Evolutionary conservation across 164 flowering plant genomes (phyloP), one percentile per base, ranked within the genome.

Genomic region (Nelumbo lutea): DNA sequence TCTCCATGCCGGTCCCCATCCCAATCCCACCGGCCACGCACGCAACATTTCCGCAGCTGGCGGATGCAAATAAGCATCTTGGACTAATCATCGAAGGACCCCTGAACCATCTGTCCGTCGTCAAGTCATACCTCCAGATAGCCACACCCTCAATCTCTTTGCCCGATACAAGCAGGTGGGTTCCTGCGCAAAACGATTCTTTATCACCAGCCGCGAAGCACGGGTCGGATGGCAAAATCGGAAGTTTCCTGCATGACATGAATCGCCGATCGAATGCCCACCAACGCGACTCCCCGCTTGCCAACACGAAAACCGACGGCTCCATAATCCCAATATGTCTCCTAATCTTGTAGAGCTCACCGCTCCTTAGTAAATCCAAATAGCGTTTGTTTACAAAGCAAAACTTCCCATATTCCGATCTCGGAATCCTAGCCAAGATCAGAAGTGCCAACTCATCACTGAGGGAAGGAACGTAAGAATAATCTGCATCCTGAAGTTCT

Each of bases 401-500:
- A 1, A 88, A 73, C 66, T 83, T 88, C 83, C 89, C 72, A 64
- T 83, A 78, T 56, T 86, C 87, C 42, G 86, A 82, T 55, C 83
- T 69, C 0, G 93, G 91, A 47, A 82, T 67, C 61, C 93, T 81
- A 6, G 96, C 94, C 47, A 86, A 56, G 68, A 90, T 86, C 74
- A 79, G 72, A 58, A 56, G 74, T 79, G 86, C 90, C 15, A 92
- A 40, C 67, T 91, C 96, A 71, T 78, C 78, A 67, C 73, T 83
- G 47, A 89, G 87, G 2, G 78, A 70, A 5, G 93, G 83, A 67
- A 78, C 13, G 62, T 58, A 65, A 42, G 72, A 55, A 71, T 90
- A 86, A 90, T 90, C 90, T 90, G 90, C 88, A 86, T 90, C 93
- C 90, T 86, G 88, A 85, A 92, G 81, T 83, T 86, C 75, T 7